These are phyloP conservation scores for Helicostylum pulchrum DNA, from an alignment of 192 early-diverging fungal species.

Conservation along the genomic window DNA sequence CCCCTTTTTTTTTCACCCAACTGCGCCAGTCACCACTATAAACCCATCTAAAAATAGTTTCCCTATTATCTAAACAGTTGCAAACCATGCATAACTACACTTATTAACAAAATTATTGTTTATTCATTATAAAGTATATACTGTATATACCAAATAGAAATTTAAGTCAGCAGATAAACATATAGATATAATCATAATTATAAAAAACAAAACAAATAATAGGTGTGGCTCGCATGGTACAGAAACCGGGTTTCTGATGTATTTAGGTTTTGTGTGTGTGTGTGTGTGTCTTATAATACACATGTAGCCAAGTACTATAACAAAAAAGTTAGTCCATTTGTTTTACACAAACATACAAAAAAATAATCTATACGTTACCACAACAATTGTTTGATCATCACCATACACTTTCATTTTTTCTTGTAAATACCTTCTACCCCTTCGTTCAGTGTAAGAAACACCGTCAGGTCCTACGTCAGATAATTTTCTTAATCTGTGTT, in stretches of 20 bases:
- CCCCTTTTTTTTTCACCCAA: too few relatives aligned
- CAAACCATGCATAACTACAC: too few relatives aligned
- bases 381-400: slow-evolving; percentile 37
- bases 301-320: slow-evolving; percentile 21
- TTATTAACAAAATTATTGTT: too few relatives aligned
- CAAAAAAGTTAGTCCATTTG: background rate
- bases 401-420: slow-evolving; percentile 24
- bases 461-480: slow-evolving; percentile 9
- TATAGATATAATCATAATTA: too few relatives aligned
- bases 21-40: too few relatives aligned
- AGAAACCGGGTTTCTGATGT: background rate
- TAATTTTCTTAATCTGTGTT: background rate
- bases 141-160: too few relatives aligned
- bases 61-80: too few relatives aligned
- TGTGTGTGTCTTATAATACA: background rate
- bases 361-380: slow-evolving; percentile 27
- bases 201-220: too few relatives aligned
- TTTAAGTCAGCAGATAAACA: too few relatives aligned
- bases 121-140: too few relatives aligned
- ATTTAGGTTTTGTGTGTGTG: background rate
- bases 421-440: slow-evolving; percentile 24
- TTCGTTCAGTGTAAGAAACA: slow-evolving; percentile 8
- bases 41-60: too few relatives aligned
- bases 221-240: too few relatives aligned
- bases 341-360: background rate